Evolutionary conservation across 2,329 filamentous ascomycete genomes (phyloP).

Genomic region (Chaetothyriales sp.): DNA sequence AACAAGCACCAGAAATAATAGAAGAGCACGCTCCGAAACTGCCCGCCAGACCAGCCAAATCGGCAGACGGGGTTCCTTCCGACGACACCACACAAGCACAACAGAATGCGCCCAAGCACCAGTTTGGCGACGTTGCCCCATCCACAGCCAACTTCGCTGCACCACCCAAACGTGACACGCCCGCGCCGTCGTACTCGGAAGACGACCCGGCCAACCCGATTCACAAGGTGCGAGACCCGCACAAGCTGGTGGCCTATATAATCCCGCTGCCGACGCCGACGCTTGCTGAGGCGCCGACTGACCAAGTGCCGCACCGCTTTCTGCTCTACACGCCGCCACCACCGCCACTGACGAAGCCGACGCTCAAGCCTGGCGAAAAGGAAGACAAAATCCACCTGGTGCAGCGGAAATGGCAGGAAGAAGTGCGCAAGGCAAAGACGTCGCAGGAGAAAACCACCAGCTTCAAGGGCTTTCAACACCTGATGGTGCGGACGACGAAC

Average conservation of each 20-base stretch:
- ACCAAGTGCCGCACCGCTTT: slow-evolving; percentile 28
- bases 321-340: slow-evolving; percentile 34
- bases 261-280: slow-evolving; percentile 33
- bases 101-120: background rate
- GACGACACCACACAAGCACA: background rate
- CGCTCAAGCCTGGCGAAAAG: slow-evolving; percentile 25
- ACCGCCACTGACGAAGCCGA: slow-evolving; percentile 28
- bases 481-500: slow-evolving; percentile 27
- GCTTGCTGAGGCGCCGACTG: slow-evolving; percentile 21
- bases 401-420: slow-evolving; percentile 34
- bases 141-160: background rate
- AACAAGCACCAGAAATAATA: background rate
- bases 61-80: background rate
- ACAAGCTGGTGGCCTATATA: slow-evolving; percentile 31
- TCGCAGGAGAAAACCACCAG: slow-evolving; percentile 27
- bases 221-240: slow-evolving; percentile 29
- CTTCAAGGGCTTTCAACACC: slow-evolving; percentile 32
- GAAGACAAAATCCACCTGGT: slow-evolving; percentile 31
- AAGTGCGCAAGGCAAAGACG: slow-evolving; percentile 31
- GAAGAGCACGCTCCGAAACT: background rate
- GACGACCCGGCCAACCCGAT: slow-evolving; percentile 23
- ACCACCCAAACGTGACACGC: background rate
- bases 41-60: background rate
- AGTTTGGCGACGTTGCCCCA: background rate
- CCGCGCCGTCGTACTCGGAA: background rate